phyloP scores from a whole-genome alignment of 2,329 filamentous ascomycete species.

The Penicillium sp. region DNA sequence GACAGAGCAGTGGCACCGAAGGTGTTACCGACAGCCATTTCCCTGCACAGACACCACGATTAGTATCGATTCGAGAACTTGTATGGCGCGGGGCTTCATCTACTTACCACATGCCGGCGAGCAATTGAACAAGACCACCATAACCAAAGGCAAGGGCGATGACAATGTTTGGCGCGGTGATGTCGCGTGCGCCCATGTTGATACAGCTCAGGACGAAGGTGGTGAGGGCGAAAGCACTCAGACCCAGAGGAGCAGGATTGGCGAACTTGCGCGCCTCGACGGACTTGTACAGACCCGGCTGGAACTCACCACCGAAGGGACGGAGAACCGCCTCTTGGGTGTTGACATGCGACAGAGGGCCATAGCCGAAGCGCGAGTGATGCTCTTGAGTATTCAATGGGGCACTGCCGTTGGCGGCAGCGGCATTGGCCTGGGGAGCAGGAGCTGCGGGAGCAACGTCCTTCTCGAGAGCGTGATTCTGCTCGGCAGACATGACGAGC shows the following conservation, averaged over 20 bases:
- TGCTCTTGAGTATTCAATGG: conserved; percentile 20
- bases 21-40: conserved; percentile 86
- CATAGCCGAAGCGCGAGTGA: conserved; percentile 53
- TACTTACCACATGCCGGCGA: conserved; percentile 83
- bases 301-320: conserved; percentile 74
- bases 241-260: conserved; percentile 78
- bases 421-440: neutral
- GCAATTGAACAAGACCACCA: conserved; percentile 77
- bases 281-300: conserved; percentile 71
- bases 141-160: conserved; percentile 74
- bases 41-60: conserved; percentile 55
- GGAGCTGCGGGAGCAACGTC: conserved; percentile 28
- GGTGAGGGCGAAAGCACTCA: conserved; percentile 79
- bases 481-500: conserved; percentile 33
- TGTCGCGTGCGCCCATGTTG: conserved; percentile 69
- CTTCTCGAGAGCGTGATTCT: conserved; percentile 37
- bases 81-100: neutral
- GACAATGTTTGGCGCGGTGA: conserved; percentile 68
- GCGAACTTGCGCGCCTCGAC: conserved; percentile 72
- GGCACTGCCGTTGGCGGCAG: conserved; percentile 23
- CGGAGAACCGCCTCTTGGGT: conserved; percentile 54
- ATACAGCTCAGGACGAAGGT: conserved; percentile 79
- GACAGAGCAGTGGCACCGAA: conserved; percentile 82
- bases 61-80: neutral
- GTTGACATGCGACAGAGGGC: conserved; percentile 57